Evolutionary conservation across 2,329 filamentous ascomycete genomes (phyloP), one percentile per base, ranked within the genome.

Genomic region (Fusarium austroafricanum): DNA sequence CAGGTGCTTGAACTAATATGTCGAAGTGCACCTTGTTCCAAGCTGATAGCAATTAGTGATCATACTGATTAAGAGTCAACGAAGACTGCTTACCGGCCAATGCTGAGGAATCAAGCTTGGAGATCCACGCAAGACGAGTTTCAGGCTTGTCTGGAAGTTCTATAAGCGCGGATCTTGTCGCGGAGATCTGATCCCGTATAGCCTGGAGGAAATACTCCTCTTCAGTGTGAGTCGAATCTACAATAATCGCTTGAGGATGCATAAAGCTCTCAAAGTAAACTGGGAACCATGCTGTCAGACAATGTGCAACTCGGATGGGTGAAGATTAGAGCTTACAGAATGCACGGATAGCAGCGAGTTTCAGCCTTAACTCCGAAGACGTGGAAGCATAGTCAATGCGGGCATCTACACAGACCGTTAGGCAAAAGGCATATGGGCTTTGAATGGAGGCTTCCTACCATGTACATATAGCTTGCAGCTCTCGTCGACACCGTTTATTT

Each of bases 21-120:
- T 98, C 93, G 64, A 98, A 84, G 37, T 85, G 88, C 7, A 92
- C 83, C 45, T 88, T 86, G 76, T 95, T 90, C 94, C 94, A 97
- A 33, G 87, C 91, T 90, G 23, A 46, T 40, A 26, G 46, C 7
- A 23, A 55, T 73, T 44, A 61, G 64, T 76, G 50, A 66, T 61
- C 6, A 17, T 40, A 26, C 5, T n/a, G 5, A 18, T 59, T 31
- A 45, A 67, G 75, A 76, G 71, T 17, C 12, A 12, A 37, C 28
- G 11, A 17, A n/a, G 29, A 9, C 2, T 42, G 51, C 70, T 54
- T 83, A 91, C 90, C 85, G 69, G 82, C 84, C 58, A 97, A 80
- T 29, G 93, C 89, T 18, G 83, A 81, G 61, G 90, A 87, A 74
- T 97, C 93, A 14, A 98, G 83, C 65, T 89, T 88, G 1, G 92